A percentile compares a stretch with the other conserved stretches of the same genome.
These are phyloP conservation scores for Halophytophthora polymorphica DNA, from an alignment of 352 stramenopile species.

Conservation along the genomic window DNA sequence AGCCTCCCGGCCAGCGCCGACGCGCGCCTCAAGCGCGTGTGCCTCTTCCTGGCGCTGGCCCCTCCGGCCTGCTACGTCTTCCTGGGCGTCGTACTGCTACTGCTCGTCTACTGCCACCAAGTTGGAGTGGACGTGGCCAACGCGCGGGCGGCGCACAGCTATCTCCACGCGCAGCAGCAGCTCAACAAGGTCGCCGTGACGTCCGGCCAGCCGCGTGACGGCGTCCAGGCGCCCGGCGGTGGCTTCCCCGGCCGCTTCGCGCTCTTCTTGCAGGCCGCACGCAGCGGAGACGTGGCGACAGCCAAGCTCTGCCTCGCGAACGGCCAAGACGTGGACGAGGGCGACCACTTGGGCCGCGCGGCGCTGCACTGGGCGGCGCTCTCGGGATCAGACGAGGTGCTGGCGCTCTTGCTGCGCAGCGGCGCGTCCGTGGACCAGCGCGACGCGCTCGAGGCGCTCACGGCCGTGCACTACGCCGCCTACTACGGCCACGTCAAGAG, in stretches of 20 bases:
- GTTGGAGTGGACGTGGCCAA: slow-evolving; percentile 50
- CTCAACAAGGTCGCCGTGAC: slow-evolving; percentile 59
- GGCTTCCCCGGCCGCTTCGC: slow-evolving; percentile 55
- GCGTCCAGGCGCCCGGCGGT: slow-evolving; percentile 11
- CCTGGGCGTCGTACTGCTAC: slow-evolving; percentile 28
- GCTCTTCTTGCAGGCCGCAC: slow-evolving; percentile 60
- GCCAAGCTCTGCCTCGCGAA: slow-evolving; percentile 57
- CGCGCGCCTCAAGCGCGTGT: slow-evolving; percentile 18
- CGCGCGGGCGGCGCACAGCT: slow-evolving; percentile 54
- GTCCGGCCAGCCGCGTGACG: slow-evolving; percentile 18
- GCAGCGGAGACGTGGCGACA: slow-evolving; percentile 38
- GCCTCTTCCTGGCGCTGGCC: slow-evolving; percentile 47
- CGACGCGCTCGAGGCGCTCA: slow-evolving; percentile 52
- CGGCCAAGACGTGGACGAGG: slow-evolving; percentile 59
- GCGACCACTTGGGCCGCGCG: slow-evolving; percentile 56
- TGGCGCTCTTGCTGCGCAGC: slow-evolving; percentile 58
- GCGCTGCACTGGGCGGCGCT: slow-evolving; percentile 68
- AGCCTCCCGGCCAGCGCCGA: slow-evolving; percentile 27
- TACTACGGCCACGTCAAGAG: slow-evolving; percentile 79
- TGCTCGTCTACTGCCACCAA: slow-evolving; percentile 54
- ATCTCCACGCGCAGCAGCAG: slow-evolving; percentile 34
- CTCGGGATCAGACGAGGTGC: slow-evolving; percentile 52
- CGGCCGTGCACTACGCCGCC: slow-evolving; percentile 66
- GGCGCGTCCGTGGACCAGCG: slow-evolving; percentile 62
- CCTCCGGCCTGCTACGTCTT: slow-evolving; percentile 39